Base-by-base conservation (phyloP, 176 grass and related monocot species). In the Aegilops tauschii region DNA sequence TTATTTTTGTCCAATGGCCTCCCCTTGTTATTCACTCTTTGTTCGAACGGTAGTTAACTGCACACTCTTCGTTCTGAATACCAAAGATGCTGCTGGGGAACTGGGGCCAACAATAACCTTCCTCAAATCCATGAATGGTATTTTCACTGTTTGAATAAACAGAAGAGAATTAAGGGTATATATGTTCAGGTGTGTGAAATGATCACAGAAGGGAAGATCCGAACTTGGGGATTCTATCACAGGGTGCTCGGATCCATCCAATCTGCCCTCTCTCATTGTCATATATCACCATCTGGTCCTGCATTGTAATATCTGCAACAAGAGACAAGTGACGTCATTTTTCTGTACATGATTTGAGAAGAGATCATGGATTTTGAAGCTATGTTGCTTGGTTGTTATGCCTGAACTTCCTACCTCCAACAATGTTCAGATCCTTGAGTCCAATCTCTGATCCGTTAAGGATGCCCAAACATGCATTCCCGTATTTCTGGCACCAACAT, bases 231-330 rank as follows among this genome's bases (percentile, higher is more conserved):
- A 92, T 90, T 92, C 97, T 93, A 78, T 99, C 89, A 85, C 97
- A 99, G 70, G 92, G 82, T 73, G 89, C 49, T 78, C 86, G 94
- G 61, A 90, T 96, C 97, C 97, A 99, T 87, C 97, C 97, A 37
- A 99, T 97, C 65, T 93, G 90, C 50, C 90, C 90, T 62, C 85
- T 99, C 85, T 99, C 97, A n/a, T 99, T 99, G 69, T 99, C 97
- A 87, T 99, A 99, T 40, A 96, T 88, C 65, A 99, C 91, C 97
- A 99, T 94, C 34, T 90, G 92, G 82, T 97, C 94, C 85, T 97
- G 97, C 89, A 99, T 83, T 13, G 89, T 94, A 76, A 99, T 87
- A 59, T 99, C 97, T 99, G 81, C 29, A 83, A 79, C 12, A 80
- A 50, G 81, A 70, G 37, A 64, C 54, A 32, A 72, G 28, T 39